Conservation (phyloP, 257 asterid species). For the Fraxinus excelsior region DNA sequence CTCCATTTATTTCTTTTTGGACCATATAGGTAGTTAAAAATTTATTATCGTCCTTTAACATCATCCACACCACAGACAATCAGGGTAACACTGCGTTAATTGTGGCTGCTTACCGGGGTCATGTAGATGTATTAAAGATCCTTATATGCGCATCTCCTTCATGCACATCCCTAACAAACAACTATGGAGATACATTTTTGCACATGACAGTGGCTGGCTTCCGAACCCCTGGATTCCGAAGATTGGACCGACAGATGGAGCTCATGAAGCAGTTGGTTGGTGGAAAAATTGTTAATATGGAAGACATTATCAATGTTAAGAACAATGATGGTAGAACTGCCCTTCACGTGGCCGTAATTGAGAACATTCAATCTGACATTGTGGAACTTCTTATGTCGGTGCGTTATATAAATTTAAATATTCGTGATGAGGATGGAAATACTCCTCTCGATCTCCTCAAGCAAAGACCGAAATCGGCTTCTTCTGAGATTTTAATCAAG, state of each 20-base stretch:
- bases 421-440: conserved; percentile 61
- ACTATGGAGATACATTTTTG: conserved; percentile 71
- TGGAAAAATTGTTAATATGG: conserved; percentile 36
- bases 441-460: conserved; percentile 80
- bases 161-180: conserved; percentile 40
- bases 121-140: conserved; percentile 47
- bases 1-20: neutral
- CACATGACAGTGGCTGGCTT: conserved; percentile 93
- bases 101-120: conserved; percentile 80
- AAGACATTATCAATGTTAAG: conserved; percentile 55
- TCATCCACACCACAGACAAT: conserved; percentile 48
- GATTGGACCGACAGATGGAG: conserved; percentile 65
- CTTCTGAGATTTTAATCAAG: conserved; percentile 70
- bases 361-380: conserved; percentile 58
- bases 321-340: conserved; percentile 78
- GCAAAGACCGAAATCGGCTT: conserved; percentile 58
- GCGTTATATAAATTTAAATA: conserved; percentile 50
- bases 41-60: conserved; percentile 48
- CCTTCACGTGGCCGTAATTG: conserved; percentile 76
- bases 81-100: conserved; percentile 77
- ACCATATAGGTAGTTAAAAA: conserved; percentile 63
- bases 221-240: conserved; percentile 63
- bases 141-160: conserved; percentile 57
- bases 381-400: conserved; percentile 79
- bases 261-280: conserved; percentile 53